phyloP scores from a whole-genome alignment of 257 asterid species.

The Solanum corneliomulleri region DNA sequence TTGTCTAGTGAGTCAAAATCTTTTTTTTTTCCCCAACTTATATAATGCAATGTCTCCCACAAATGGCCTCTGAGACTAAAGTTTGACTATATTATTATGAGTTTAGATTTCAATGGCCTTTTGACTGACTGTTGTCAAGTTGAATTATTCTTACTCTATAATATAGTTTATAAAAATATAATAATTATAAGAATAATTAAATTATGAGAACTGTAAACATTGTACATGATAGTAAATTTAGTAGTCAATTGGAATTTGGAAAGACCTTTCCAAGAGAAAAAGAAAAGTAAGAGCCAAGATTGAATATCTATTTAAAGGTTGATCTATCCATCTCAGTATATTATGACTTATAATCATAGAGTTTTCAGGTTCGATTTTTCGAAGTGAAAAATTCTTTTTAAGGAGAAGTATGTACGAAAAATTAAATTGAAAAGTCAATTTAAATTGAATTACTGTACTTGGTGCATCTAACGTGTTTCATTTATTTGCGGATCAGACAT shows the following conservation, averaged over 20 bases:
- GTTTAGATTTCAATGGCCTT: not conserved
- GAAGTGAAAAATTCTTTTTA: not conserved
- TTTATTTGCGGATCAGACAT: rapidly evolving
- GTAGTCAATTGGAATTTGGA: not conserved
- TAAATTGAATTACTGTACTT: too few relatives aligned
- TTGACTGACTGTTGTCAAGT: not conserved
- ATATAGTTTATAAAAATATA: not conserved
- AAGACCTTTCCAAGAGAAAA: not conserved
- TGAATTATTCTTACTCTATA: not conserved
- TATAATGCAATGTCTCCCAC: not conserved
- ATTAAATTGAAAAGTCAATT: too few relatives aligned
- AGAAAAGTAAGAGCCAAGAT: not conserved
- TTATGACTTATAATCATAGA: not conserved
- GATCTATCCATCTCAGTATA: not conserved
- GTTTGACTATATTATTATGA: not conserved
- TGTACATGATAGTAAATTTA: not conserved
- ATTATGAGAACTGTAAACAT: not conserved
- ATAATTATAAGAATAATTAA: not conserved
- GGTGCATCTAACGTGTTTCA: not conserved
- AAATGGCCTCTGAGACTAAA: not conserved
- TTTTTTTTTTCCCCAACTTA: not conserved
- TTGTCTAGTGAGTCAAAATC: not conserved
- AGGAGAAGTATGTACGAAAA: not conserved
- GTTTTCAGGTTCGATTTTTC: not conserved
- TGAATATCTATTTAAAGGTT: not conserved